Evolutionary conservation across 2,329 filamentous ascomycete genomes (phyloP).

Genomic region (Phialocephala subalpina): DNA sequence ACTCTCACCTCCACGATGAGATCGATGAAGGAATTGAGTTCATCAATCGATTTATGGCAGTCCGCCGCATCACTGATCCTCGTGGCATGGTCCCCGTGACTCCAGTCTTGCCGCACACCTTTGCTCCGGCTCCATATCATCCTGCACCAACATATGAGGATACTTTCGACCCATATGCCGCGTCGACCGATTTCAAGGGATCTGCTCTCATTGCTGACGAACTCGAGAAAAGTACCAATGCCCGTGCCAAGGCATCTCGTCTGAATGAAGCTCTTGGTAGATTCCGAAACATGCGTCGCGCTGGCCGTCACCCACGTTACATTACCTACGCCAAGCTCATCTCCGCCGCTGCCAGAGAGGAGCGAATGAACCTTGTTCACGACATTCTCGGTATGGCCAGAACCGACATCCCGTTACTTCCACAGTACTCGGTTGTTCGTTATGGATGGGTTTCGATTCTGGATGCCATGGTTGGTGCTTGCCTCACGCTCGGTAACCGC

Average conservation of each 20-base stretch:
- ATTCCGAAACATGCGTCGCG: slow-evolving; percentile 92
- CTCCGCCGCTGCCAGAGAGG: slow-evolving; percentile 83
- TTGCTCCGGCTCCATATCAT: slow-evolving; percentile 58
- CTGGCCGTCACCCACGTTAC: slow-evolving; percentile 91
- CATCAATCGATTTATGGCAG: slow-evolving; percentile 65
- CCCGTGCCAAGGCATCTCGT: slow-evolving; percentile 67
- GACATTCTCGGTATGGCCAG: slow-evolving; percentile 92
- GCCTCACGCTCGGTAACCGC: slow-evolving; percentile 83
- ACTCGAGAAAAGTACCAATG: slow-evolving; percentile 80
- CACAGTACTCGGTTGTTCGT: slow-evolving; percentile 85
- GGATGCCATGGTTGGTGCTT: slow-evolving; percentile 95
- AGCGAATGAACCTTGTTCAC: slow-evolving; percentile 81
- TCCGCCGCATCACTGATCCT: slow-evolving; percentile 62
- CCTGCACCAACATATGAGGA: slow-evolving; percentile 75
- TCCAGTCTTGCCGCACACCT: slow-evolving; percentile 54
- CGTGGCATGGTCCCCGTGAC: slow-evolving; percentile 58
- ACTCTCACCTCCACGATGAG: slow-evolving; percentile 73
- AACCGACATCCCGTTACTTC: slow-evolving; percentile 83
- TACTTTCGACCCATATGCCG: slow-evolving; percentile 88
- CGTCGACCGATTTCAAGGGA: slow-evolving; percentile 91
- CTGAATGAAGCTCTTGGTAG: slow-evolving; percentile 83
- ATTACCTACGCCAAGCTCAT: slow-evolving; percentile 98
- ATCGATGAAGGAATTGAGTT: slow-evolving; percentile 87
- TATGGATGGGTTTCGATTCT: slow-evolving; percentile 97
- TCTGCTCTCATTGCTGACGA: slow-evolving; percentile 91